These are phyloP conservation scores for Suhomyces pyralidae DNA, from an alignment of 805 yeast genomes.

Conservation along the genomic window DNA sequence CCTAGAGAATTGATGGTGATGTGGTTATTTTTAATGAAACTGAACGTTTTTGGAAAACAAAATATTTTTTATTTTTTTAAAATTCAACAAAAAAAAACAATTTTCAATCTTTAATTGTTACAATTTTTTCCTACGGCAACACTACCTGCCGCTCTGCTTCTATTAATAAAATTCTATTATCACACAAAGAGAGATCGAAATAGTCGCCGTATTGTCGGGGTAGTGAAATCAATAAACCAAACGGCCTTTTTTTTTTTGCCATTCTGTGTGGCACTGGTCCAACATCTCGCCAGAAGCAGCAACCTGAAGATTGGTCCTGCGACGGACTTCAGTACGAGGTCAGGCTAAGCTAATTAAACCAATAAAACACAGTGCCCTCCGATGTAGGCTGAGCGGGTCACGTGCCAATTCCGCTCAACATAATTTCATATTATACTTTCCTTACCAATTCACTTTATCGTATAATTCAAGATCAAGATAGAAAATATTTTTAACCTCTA, in stretches of 20 bases:
- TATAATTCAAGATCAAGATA: background rate
- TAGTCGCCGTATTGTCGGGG: background rate
- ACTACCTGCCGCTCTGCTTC: background rate
- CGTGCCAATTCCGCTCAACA: background rate
- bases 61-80: background rate
- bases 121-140: background rate
- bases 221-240: background rate
- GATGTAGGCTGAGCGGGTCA: background rate
- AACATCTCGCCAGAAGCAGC: background rate
- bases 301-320: background rate
- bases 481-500: conserved; percentile 1
- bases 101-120: background rate
- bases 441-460: background rate
- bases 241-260: background rate
- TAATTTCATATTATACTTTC: background rate
- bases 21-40: background rate
- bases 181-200: background rate
- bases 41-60: background rate
- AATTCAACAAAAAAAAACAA: background rate
- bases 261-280: background rate
- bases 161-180: background rate
- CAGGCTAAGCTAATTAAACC: background rate
- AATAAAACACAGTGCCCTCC: background rate
- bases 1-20: background rate
- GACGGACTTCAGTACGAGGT: background rate